Conservation (phyloP, 441 rosid species). For the Aleurites moluccanus region DNA sequence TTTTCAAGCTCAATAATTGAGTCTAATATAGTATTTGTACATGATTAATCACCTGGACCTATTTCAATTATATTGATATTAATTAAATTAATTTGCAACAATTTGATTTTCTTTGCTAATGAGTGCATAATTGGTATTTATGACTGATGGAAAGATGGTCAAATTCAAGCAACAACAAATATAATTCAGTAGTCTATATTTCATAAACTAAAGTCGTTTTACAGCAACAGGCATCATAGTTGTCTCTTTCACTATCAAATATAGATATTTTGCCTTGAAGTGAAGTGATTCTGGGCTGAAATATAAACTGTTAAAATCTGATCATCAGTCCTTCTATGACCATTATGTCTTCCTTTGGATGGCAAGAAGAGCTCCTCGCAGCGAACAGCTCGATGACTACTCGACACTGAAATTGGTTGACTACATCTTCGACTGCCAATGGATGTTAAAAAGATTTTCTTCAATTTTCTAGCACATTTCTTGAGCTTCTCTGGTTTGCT, state of each 20-base stretch:
- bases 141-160: neutral
- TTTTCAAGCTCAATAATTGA: constrained; percentile 42
- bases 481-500: constrained; percentile 19
- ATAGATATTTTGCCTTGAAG: constrained; percentile 25
- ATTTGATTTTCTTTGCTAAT: no score
- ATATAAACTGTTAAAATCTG: constrained; percentile 21
- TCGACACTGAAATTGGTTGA: constrained; percentile 11
- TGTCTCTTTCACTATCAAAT: constrained; percentile 15
- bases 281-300: constrained; percentile 40
- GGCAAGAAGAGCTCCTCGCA: constrained; percentile 39
- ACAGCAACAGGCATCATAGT: no score
- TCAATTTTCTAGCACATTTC: constrained; percentile 23
- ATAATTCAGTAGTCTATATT: no score
- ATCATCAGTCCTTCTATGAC: constrained; percentile 20
- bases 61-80: no score
- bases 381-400: constrained; percentile 20
- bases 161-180: no score
- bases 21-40: no score
- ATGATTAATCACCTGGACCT: no score
- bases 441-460: constrained; percentile 16
- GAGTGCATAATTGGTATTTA: neutral
- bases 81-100: no score
- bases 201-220: no score
- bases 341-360: neutral
- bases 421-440: neutral